These are phyloP conservation scores for Dothideomycetidae sp. DNA, from an alignment of 2,329 filamentous ascomycete species.

Conservation along the genomic window DNA sequence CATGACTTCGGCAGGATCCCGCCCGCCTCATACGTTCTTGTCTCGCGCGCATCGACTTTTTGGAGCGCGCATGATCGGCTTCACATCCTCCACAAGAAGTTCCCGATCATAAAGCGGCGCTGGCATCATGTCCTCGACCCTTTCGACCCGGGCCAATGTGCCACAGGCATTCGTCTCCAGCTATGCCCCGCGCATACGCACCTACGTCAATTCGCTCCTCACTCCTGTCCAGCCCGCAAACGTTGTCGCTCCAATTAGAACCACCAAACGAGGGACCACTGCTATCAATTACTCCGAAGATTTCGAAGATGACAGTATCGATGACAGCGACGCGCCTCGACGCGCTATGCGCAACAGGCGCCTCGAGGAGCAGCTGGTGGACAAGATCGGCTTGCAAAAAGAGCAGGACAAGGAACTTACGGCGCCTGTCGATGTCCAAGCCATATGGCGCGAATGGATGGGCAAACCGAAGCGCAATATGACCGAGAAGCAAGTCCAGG, in stretches of 20 bases:
- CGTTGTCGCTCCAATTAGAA: conserved; percentile 55
- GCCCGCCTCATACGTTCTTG: background rate
- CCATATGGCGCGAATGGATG: conserved; percentile 94
- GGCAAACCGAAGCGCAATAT: conserved; percentile 45
- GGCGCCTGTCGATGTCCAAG: conserved; percentile 68
- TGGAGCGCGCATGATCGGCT: conserved; percentile 3
- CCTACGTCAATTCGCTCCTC: conserved; percentile 82
- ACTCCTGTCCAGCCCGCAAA: conserved; percentile 66
- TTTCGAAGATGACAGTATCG: conserved; percentile 74
- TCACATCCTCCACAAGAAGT: conserved; percentile 2
- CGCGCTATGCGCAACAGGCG: conserved; percentile 69
- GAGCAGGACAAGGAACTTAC: conserved; percentile 72
- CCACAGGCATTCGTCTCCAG: conserved; percentile 83
- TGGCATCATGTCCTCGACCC: conserved; percentile 24
- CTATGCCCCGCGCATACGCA: conserved; percentile 79
- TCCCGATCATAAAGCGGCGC: conserved; percentile 1
- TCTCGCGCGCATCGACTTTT: no score
- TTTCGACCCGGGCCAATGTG: conserved; percentile 30
- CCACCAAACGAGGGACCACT: conserved; percentile 92
- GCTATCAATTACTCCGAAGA: conserved; percentile 98
- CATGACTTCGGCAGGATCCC: background rate
- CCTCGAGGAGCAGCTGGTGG: conserved; percentile 49
- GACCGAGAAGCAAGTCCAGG: conserved; percentile 47
- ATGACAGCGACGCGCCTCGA: conserved; percentile 53
- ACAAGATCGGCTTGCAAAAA: conserved; percentile 48